phyloP scores from a whole-genome alignment of 306 rosid genomes.

The Corylus americana region DNA sequence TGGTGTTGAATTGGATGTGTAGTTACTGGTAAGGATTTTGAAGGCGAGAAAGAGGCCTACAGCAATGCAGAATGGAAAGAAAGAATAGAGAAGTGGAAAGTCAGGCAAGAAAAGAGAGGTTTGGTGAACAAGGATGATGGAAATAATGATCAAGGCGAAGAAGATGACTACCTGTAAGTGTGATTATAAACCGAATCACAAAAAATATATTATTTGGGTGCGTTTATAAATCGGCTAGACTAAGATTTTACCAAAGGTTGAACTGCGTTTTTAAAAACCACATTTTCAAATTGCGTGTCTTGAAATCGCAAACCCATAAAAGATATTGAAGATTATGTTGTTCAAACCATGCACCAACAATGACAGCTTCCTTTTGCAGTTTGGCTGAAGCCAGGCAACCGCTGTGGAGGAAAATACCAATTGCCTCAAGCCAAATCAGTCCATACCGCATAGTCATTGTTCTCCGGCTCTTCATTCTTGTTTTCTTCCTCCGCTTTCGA shows the following conservation, averaged over 20 bases:
- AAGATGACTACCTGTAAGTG: conserved; percentile 67
- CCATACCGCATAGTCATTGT: conserved; percentile 94
- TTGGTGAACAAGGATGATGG: conserved; percentile 53
- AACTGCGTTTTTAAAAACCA: too few relatives aligned
- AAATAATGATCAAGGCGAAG: conserved; percentile 64
- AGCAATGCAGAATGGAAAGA: conserved; percentile 56
- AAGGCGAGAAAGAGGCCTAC: conserved; percentile 49
- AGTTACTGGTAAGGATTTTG: conserved; percentile 69
- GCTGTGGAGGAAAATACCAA: conserved; percentile 76
- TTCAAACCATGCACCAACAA: neutral
- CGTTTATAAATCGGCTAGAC: too few relatives aligned
- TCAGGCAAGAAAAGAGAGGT: conserved; percentile 81
- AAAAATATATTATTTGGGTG: too few relatives aligned
- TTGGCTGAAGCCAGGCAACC: conserved; percentile 86
- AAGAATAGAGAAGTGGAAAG: conserved; percentile 98
- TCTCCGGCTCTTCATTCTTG: conserved; percentile 61
- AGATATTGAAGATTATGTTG: neutral
- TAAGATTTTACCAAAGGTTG: too few relatives aligned
- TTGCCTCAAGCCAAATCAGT: conserved; percentile 74
- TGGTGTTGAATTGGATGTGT: conserved; percentile 13
- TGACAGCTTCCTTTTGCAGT: conserved; percentile 34
- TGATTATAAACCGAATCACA: too few relatives aligned
- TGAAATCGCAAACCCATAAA: neutral
- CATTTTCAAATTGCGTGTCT: too few relatives aligned
- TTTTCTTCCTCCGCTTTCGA: conserved; percentile 79